phyloP scores from a whole-genome alignment of 176 grass and related monocot genomes.

The Poa annua region DNA sequence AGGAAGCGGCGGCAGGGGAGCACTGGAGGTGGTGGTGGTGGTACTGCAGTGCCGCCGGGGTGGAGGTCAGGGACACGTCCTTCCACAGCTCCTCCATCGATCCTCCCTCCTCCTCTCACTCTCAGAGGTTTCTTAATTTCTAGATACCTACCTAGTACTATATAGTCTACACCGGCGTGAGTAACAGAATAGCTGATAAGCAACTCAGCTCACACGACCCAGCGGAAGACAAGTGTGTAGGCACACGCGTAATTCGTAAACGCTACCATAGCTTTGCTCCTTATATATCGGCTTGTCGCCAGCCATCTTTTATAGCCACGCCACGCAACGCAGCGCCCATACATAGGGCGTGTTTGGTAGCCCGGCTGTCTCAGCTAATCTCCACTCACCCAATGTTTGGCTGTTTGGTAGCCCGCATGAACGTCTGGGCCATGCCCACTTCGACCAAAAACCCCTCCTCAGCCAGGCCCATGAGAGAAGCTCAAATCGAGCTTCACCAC shows the following conservation, averaged over 20 bases:
- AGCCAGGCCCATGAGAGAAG: too few species aligned
- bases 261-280: neutral
- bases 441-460: too few species aligned
- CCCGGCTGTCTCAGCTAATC: too few species aligned
- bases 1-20: neutral
- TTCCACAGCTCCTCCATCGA: slow-evolving; percentile 45
- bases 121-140: neutral
- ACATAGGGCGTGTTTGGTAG: too few species aligned
- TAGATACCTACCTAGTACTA: neutral
- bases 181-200: neutral
- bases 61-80: slow-evolving; percentile 24
- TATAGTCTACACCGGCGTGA: neutral
- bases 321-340: too few species aligned
- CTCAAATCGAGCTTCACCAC: too few species aligned
- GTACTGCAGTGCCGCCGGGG: neutral
- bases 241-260: neutral
- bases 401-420: too few species aligned
- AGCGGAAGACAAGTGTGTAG: neutral
- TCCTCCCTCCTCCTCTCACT: neutral
- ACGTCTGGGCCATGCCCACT: too few species aligned
- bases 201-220: neutral
- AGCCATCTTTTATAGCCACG: too few species aligned
- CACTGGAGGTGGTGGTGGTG: neutral
- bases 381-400: too few species aligned
- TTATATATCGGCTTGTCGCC: too few species aligned